Evolutionary conservation across 371 early-diverging fungal species (phyloP).

Genomic region (Syncephalastrum monosporum): DNA sequence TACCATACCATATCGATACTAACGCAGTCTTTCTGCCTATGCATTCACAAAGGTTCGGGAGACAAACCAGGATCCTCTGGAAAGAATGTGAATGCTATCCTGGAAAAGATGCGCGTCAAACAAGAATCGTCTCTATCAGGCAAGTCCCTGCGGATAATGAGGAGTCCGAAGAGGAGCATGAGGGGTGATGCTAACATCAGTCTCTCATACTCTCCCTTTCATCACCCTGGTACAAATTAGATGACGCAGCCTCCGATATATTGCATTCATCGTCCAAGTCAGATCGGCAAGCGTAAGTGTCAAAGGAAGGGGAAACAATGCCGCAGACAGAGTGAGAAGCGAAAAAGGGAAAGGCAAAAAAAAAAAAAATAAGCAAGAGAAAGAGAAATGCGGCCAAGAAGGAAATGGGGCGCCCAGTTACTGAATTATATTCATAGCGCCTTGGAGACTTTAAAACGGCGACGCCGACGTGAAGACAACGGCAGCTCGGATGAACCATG

Average conservation of each 20-base stretch:
- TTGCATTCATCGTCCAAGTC: constrained; percentile 10
- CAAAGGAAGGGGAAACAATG: neutral
- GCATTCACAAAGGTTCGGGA: too few species aligned
- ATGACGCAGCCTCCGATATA: constrained; percentile 3
- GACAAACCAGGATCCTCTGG: constrained; percentile 11
- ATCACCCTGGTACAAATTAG: constrained; percentile 2
- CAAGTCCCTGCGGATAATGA: constrained; percentile 5
- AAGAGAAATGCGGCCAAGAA: too few species aligned
- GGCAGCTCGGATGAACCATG: constrained; percentile 16
- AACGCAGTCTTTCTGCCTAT: too few species aligned
- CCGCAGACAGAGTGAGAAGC: neutral
- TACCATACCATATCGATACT: too few species aligned
- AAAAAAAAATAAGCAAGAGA: too few species aligned
- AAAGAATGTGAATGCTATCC: constrained; percentile 24
- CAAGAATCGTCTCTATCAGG: constrained; percentile 22
- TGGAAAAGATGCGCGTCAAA: constrained; percentile 32
- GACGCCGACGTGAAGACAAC: constrained; percentile 32
- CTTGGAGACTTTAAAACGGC: constrained; percentile 21
- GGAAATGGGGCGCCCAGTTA: neutral
- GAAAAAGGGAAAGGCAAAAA: too few species aligned
- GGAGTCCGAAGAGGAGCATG: neutral
- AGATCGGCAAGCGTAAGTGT: constrained; percentile 41
- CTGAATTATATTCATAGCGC: constrained; percentile 15
- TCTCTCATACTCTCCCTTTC: too few species aligned
- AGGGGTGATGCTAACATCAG: neutral